Evolutionary conservation across 495 filamentous ascomycete species (phyloP).

Genomic region (Talaromyces stipitatus): DNA sequence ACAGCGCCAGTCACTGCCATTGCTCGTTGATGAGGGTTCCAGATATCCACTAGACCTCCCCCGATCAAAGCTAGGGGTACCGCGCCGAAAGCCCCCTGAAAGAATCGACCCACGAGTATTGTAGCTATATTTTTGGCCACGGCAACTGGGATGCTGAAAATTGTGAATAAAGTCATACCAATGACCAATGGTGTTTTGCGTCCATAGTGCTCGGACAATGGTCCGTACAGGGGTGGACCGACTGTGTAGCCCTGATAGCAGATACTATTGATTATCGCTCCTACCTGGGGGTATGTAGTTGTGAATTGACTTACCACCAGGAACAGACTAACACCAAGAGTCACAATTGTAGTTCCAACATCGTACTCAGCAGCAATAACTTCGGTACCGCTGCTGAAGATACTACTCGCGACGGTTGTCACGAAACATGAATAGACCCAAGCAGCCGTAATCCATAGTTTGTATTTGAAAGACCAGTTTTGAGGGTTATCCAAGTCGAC

Average conservation of each 20-base stretch:
- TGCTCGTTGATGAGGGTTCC: conserved; percentile 49
- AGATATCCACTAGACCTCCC: conserved; percentile 55
- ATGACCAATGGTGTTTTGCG: conserved; percentile 46
- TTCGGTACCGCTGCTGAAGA: background rate
- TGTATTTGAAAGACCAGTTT: background rate
- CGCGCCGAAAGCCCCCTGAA: conserved; percentile 46
- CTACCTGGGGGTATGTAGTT: background rate
- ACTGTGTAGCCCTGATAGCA: conserved; percentile 23
- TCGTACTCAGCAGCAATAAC: background rate
- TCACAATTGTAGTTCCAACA: background rate
- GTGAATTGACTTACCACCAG: background rate
- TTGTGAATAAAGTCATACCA: conserved; percentile 41
- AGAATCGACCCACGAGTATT: conserved; percentile 49
- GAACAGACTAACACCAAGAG: background rate
- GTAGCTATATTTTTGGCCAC: conserved; percentile 44
- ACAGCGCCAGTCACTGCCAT: conserved; percentile 51
- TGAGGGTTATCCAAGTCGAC: conserved; percentile 8
- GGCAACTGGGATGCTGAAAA: conserved; percentile 50
- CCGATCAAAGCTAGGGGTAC: conserved; percentile 49
- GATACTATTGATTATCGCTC: background rate
- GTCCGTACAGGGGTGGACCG: conserved; percentile 48
- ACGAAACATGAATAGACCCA: conserved; percentile 1
- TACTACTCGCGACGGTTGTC: background rate
- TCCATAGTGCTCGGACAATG: conserved; percentile 71
- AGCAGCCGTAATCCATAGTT: background rate